phyloP scores from a whole-genome alignment of 1,139 yeast species.

The Yamadazyma conglobata region DNA sequence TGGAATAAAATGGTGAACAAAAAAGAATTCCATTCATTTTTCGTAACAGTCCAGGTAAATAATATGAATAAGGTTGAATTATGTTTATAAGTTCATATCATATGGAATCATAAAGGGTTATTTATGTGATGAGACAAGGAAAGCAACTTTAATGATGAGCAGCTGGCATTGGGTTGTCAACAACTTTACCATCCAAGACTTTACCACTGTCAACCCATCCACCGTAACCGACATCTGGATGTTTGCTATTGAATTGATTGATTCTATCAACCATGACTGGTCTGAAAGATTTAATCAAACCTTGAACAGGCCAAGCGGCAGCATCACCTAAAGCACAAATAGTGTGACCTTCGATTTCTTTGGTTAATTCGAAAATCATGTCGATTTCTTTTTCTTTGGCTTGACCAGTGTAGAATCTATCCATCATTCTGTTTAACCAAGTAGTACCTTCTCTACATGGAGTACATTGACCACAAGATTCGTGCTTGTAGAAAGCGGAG shows the following conservation, averaged over 20 bases:
- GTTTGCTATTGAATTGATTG: conserved; percentile 39
- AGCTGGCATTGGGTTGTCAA: conserved; percentile 56
- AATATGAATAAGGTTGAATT: no score
- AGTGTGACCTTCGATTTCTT: conserved; percentile 86
- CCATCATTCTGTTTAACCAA: conserved; percentile 80
- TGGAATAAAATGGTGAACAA: no score
- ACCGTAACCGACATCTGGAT: conserved; percentile 54
- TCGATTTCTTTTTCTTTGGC: conserved; percentile 79
- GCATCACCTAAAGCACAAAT: conserved; percentile 92
- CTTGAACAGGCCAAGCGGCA: conserved; percentile 92
- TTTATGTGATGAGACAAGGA: no score
- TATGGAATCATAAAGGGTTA: no score
- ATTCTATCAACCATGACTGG: conserved; percentile 78
- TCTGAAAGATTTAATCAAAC: conserved; percentile 76
- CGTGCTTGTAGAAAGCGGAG: conserved; percentile 80
- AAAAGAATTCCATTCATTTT: no score
- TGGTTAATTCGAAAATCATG: conserved; percentile 74
- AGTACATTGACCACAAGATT: conserved; percentile 91
- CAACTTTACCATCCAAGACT: conserved; percentile 62
- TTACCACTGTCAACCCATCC: conserved; percentile 73
- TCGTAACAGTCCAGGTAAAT: no score
- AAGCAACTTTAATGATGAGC: conserved; percentile 38
- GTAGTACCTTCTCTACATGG: conserved; percentile 95
- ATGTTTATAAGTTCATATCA: no score
- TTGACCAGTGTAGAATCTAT: conserved; percentile 72